Evolutionary conservation across 1,139 yeast species (phyloP).

Genomic region (Kodamaea ohmeri): DNA sequence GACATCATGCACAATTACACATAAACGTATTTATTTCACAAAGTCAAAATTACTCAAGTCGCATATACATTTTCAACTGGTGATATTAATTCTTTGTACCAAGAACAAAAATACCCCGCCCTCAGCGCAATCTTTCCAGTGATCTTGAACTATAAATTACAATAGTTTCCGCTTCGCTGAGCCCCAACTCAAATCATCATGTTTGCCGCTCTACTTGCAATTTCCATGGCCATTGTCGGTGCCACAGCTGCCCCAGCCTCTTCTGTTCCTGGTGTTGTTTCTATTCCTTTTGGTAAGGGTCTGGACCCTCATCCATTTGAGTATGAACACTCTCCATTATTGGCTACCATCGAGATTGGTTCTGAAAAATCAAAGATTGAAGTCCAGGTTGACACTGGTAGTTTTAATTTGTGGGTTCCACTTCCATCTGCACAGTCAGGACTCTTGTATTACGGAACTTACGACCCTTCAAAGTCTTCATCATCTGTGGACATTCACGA

Average conservation of each 20-base stretch:
- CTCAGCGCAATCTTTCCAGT: too few species aligned
- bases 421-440: neutral
- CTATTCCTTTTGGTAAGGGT: neutral
- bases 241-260: neutral
- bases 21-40: too few species aligned
- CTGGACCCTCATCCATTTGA: neutral
- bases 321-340: neutral
- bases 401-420: neutral
- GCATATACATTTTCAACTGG: too few species aligned
- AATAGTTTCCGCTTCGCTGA: too few species aligned
- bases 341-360: neutral
- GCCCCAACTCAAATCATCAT: too few species aligned
- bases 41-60: too few species aligned
- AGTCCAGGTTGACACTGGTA: neutral
- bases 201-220: neutral
- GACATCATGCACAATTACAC: too few species aligned
- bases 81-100: too few species aligned
- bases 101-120: too few species aligned
- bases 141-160: too few species aligned
- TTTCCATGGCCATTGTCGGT: too few species aligned
- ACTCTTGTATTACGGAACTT: neutral
- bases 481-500: constrained; percentile 54
- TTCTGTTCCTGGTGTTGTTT: neutral
- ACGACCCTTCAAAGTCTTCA: constrained; percentile 32
- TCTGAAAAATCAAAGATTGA: neutral